phyloP scores from a whole-genome alignment of 2,329 filamentous ascomycete species.

The Emergomyces orientalis region DNA sequence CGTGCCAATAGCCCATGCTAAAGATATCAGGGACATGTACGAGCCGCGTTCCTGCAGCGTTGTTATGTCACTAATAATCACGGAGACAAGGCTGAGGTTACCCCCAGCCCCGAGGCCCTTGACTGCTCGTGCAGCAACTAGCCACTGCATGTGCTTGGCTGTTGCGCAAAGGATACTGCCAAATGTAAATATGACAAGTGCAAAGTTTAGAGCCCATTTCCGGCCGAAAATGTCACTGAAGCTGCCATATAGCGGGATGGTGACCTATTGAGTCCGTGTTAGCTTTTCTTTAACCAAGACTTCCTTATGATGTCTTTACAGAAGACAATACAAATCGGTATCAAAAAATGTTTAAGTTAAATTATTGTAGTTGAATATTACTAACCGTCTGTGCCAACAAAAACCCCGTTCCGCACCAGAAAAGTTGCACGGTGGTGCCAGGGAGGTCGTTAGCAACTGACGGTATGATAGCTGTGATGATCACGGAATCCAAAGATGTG shows the following conservation, averaged over 20 bases:
- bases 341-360: not conserved
- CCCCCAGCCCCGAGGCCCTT: constrained; percentile 45
- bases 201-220: constrained; percentile 15
- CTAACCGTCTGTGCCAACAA: constrained; percentile 5
- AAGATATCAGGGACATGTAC: constrained; percentile 34
- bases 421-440: constrained; percentile 4
- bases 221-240: constrained; percentile 12
- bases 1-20: constrained; percentile 41
- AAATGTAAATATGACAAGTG: constrained; percentile 35
- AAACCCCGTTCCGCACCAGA: constrained; percentile 8
- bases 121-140: constrained; percentile 41
- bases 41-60: constrained; percentile 36
- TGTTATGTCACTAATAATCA: constrained; percentile 45
- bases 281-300: not conserved
- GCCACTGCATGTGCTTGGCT: constrained; percentile 31
- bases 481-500: constrained; percentile 6
- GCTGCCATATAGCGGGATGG: constrained; percentile 10
- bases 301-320: no score
- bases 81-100: constrained; percentile 40
- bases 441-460: not conserved
- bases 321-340: not conserved
- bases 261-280: not conserved
- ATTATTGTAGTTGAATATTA: not conserved
- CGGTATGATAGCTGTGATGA: constrained; percentile 4
- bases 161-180: constrained; percentile 38